phyloP scores from a whole-genome alignment of 192 early-diverging fungal genomes.

The Spinellus fusiger region DNA sequence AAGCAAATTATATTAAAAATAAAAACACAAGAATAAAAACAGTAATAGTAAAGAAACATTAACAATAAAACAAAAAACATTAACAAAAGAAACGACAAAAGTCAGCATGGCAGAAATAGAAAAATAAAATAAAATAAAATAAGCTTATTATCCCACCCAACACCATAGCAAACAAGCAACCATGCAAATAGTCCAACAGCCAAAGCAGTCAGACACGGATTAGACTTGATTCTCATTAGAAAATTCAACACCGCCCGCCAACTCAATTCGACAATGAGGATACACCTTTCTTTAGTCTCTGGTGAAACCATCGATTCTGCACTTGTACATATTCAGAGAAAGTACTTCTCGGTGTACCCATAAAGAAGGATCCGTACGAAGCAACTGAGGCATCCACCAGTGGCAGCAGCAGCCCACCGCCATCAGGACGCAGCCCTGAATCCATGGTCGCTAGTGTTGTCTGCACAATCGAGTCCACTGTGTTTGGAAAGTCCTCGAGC shows the following conservation, averaged over 20 bases:
- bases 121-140: background rate
- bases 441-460: constrained; percentile 18
- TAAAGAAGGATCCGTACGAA: constrained; percentile 36
- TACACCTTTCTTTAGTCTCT: no score
- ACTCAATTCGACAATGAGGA: no score
- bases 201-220: no score
- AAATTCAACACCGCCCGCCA: no score
- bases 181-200: no score
- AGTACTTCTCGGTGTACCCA: constrained; percentile 45
- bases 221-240: no score
- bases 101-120: no score
- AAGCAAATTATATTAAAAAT: no score
- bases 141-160: background rate
- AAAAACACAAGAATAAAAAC: no score
- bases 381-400: constrained; percentile 46
- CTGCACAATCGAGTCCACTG: constrained; percentile 8
- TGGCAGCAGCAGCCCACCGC: constrained; percentile 27
- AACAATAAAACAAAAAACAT: background rate
- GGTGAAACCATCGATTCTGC: background rate
- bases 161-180: no score
- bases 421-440: background rate
- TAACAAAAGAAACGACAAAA: background rate
- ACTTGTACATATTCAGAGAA: constrained; percentile 27
- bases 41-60: background rate
- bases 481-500: constrained; percentile 37